These are phyloP conservation scores for Ceratocystis ficicola DNA, from an alignment of 2,329 filamentous ascomycete genomes.

Conservation along the genomic window DNA sequence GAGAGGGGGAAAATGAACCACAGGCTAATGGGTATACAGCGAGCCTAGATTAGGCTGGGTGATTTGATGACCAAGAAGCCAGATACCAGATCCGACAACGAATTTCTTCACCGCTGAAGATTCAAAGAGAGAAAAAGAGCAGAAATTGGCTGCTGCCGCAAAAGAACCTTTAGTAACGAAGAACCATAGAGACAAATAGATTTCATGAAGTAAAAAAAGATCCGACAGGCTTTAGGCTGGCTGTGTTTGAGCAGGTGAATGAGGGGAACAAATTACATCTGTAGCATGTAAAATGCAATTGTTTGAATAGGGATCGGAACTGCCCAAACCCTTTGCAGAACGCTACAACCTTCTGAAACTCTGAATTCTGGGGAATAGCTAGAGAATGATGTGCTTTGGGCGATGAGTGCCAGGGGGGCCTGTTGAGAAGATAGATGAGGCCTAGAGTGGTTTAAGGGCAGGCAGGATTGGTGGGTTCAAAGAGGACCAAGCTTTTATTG, in stretches of 20 bases:
- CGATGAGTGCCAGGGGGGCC: not conserved
- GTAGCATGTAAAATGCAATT: not conserved
- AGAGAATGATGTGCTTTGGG: not conserved
- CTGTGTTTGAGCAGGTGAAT: not conserved
- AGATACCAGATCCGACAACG: conserved; percentile 16
- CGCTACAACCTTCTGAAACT: conserved; percentile 17
- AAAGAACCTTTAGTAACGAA: not conserved
- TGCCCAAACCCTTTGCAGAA: not conserved
- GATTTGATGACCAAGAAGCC: conserved; percentile 8
- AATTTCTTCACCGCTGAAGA: conserved; percentile 10
- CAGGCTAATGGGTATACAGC: conserved; percentile 4
- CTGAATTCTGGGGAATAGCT: conserved; percentile 8
- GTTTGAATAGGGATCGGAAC: not conserved
- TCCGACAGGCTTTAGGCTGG: not conserved
- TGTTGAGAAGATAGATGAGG: not conserved
- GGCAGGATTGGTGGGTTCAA: not conserved
- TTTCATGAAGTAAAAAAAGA: not conserved
- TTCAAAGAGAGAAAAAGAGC: not conserved
- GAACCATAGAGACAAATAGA: not conserved
- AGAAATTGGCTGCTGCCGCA: not conserved
- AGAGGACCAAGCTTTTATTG: conserved; percentile 10
- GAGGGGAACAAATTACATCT: conserved; percentile 2
- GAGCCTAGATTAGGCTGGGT: not conserved
- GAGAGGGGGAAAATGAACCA: not conserved
- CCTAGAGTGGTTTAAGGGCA: not conserved